Evolutionary conservation across 306 rosid species (phyloP), one percentile per base, ranked within the genome.

Genomic region (Cicer chorassanicum): DNA sequence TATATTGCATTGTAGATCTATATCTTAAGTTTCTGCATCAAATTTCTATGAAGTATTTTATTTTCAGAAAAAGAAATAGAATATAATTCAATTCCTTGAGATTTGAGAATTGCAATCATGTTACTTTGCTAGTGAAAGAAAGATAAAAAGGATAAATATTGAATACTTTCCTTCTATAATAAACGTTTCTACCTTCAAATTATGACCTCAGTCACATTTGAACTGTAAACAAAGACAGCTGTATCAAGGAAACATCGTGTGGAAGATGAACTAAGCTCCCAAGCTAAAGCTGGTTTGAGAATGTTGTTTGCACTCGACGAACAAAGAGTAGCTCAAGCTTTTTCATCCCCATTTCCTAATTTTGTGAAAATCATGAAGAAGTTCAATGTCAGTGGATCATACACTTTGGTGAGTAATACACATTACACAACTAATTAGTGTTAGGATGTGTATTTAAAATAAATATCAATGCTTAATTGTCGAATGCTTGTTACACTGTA

Each of bases 291-390:
- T 74, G 88, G 91, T 73, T 87, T 84, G 89, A 82, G 93, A 83
- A 87, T 85, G 90, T 79, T 84, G 92, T 78, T 88, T 77, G 85
- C 96, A 74, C 92, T 87, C 9, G 93, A 88, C 21, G 98, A 91
- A 72, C 92, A 89, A 78, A 85, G 87, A 74, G 88, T 83, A 44
- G 92, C 96, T 80, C 87, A 82, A 76, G 87, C 97, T 43, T 93
- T 93, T 74, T 78, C 82, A 80, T 93, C 97, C 60, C 82, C 88
- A 70, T 93, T 81, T 82, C 98, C 97, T 55, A 85, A 10, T 80
- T 93, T 93, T 75, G 98, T 91, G 79, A 93, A 90, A 84, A 89
- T 89, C 83, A 93, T 93, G 97, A 93, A 91, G 68, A 89, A 62
- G 88, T 93, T 93, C 89, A 93, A 93, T 80, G 85, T 88, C 70